phyloP scores from a whole-genome alignment of 768 basidiomycete genomes.

The Tubosaeta brunneosetosa region DNA sequence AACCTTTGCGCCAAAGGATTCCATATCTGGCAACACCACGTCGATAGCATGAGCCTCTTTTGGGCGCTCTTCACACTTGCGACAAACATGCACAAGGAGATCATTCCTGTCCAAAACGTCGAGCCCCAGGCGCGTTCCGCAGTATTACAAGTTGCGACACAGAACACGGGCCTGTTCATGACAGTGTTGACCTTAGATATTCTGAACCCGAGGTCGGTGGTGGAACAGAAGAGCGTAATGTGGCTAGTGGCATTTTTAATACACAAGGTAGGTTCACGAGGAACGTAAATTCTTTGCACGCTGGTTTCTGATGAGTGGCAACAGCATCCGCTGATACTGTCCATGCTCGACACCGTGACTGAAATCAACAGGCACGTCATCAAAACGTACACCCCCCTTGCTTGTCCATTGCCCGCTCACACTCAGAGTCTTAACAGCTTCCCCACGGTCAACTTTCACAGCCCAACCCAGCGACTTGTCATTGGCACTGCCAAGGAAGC shows the following conservation, averaged over 20 bases:
- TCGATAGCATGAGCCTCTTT: conserved; percentile 85
- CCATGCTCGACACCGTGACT: conserved; percentile 85
- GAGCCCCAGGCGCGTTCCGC: conserved; percentile 78
- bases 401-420: neutral
- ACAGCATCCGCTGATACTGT: conserved; percentile 80
- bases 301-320: neutral
- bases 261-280: conserved; percentile 56
- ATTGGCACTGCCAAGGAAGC: conserved; percentile 95
- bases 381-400: conserved; percentile 54
- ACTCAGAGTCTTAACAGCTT: conserved; percentile 51
- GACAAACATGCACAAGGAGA: conserved; percentile 67
- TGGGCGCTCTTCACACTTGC: conserved; percentile 80
- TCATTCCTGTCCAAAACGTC: conserved; percentile 60
- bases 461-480: conserved; percentile 77
- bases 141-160: conserved; percentile 77
- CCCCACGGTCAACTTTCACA: conserved; percentile 92
- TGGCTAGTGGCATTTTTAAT: conserved; percentile 92
- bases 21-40: conserved; percentile 89
- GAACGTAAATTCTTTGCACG: neutral
- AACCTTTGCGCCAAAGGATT: conserved; percentile 92
- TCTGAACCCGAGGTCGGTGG: conserved; percentile 64
- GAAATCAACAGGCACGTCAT: conserved; percentile 96
- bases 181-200: conserved; percentile 90
- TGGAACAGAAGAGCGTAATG: conserved; percentile 83
- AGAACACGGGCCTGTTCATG: conserved; percentile 89